Base-by-base conservation (phyloP, 2,329 filamentous ascomycete species). In the Xylaria sp. region DNA sequence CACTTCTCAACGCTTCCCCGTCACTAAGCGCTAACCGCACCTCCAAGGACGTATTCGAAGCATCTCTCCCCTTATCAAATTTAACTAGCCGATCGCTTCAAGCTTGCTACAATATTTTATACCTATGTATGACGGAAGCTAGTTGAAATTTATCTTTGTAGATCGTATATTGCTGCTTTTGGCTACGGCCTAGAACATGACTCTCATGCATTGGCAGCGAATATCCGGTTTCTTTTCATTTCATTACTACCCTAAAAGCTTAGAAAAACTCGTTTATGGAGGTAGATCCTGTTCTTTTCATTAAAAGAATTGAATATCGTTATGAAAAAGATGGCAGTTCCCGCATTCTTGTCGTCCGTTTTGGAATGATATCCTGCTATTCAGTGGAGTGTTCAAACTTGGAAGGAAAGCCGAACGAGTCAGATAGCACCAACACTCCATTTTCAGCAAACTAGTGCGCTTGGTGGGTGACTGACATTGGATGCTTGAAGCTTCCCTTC, bases 381-480 rank as follows among this genome's bases (percentile, higher is more conserved):
- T 61, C 41, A n/a, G 56, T 52, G 63, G 57, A 23, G 32, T 32
- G 41, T 45, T 60, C 39, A 50, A n/a, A 50, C 34, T 41, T 36
- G 30, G 46, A 20, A 63, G 55, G 30, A 48, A 53, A 53, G 34
- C 59, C 32, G 39, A 67, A 60, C 32, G 56, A 56, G 50, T 34
- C 57, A 60, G 43, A 48, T n/a, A 60, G 30, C 48, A 41, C 36
- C 46, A 50, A 32, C 56, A 48, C 30, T 41, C 55, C 10, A 41
- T 32, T 57, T 34, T 43, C 46, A 52, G 34, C 48, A 25, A 36
- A 39, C 50, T 66, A 61, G 50, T 46, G 50, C 30, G 46, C 34
- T 30, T 9, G n/a, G 28, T 23, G 36, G 50, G 45, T 23, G 45
- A 55, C 66, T 46, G 46, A 45, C 50, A 39, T 50, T 28, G 32